Evolutionary conservation across 2,329 filamentous ascomycete genomes (phyloP), one percentile per base, ranked within the genome.

Genomic region (Teratosphaeria nubilosa): DNA sequence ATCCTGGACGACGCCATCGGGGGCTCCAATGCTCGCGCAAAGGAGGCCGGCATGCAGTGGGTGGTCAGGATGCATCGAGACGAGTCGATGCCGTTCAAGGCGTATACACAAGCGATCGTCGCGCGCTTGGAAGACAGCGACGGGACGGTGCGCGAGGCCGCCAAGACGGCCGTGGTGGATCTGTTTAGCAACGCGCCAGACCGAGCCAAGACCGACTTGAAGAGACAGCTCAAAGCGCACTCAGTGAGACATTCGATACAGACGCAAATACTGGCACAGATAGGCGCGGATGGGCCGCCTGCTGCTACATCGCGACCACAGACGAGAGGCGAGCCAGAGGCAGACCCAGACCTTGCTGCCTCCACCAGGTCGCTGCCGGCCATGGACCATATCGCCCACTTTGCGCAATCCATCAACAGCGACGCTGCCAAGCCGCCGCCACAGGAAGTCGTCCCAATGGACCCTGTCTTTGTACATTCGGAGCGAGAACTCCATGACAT

Each of bases 91-190:
- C 85, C 86, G 41, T 96, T 96, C 75, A 87, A 90, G 62, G 78
- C 78, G 67, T 96, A 95, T 70, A 91, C 95, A 1, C 87, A 89
- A 2, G 81, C 82, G 11, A 80, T 96, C 48, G 92, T 96, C 76
- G 86, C 90, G 57, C 82, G 94, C 64, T 81, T 96, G 50, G 92
- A 96, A 74, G 91, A 96, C 72, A 88, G 91, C 10, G 92, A 96
- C 71, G 87, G 88, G 54, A 86, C 85, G 73, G 91, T 96, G 63
- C 85, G 92, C 71, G 91, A 96, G 68, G 82, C 83, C 41, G 90
- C 91, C 61, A 95, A 94, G 75, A 78, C 78, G 57, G 87, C 89
- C 1, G 86, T 96, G 54, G 88, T 96, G 60, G 88, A 94, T 63
- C 81, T 97, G 32, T 96, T 96, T 75, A 83, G 87, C 63, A 85